These are phyloP conservation scores for Lipomyces mesembrius DNA, from an alignment of 805 yeast species.

Conservation along the genomic window DNA sequence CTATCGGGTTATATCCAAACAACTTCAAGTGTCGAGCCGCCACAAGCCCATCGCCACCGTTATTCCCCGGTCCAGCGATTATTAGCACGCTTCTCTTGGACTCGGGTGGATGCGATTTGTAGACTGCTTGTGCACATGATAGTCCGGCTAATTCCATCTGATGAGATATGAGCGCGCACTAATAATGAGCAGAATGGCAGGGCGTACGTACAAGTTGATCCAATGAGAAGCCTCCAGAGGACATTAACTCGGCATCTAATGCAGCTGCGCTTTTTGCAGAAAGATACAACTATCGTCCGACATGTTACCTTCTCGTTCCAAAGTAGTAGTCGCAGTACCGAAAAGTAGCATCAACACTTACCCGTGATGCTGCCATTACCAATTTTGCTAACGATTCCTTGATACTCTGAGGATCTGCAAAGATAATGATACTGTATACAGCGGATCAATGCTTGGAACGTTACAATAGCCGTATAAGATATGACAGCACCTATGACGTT, in stretches of 20 bases:
- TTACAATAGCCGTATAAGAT: too few relatives aligned
- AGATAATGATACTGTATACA: not conserved
- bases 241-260: slow-evolving; percentile 86
- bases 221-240: slow-evolving; percentile 75
- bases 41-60: slow-evolving; percentile 94
- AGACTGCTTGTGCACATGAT: slow-evolving; percentile 87
- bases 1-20: slow-evolving; percentile 75
- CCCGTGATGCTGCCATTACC: slow-evolving; percentile 1
- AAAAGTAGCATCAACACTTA: not conserved
- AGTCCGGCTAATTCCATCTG: slow-evolving; percentile 95
- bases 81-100: slow-evolving; percentile 58
- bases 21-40: slow-evolving; percentile 88
- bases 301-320: not conserved
- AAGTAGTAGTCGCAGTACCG: not conserved
- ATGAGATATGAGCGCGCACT: slow-evolving; percentile 42
- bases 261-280: slow-evolving; percentile 63
- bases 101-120: slow-evolving; percentile 64
- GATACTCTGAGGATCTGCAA: not conserved
- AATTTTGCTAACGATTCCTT: not conserved
- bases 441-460: not conserved
- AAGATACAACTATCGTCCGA: slow-evolving; percentile 31
- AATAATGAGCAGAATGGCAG: not conserved
- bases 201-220: slow-evolving; percentile 63
- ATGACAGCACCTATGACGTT: not conserved
- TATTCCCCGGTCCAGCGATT: slow-evolving; percentile 94